These are phyloP conservation scores for Bigelowiella natans DNA, from an alignment of 78 protist species.

Conservation along the genomic window DNA sequence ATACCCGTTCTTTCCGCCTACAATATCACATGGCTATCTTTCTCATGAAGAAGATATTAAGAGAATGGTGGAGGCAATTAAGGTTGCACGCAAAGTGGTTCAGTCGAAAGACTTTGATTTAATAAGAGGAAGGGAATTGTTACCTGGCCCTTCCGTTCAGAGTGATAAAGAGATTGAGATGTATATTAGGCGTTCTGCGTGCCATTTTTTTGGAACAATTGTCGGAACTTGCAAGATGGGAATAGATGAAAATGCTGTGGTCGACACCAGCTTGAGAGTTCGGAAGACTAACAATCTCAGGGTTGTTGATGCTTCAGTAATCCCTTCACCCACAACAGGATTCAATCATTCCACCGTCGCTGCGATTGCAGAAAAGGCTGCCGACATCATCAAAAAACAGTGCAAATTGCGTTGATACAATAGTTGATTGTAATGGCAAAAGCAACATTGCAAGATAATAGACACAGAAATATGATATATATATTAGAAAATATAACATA, in stretches of 20 bases:
- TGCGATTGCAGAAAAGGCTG: neutral
- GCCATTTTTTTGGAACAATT: neutral
- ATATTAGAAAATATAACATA: no score
- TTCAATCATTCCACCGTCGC: neutral
- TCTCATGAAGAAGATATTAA: neutral
- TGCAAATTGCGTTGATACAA: no score
- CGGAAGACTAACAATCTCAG: neutral
- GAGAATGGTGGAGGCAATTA: neutral
- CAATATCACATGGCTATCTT: neutral
- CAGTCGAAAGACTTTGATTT: neutral
- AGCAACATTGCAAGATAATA: no score
- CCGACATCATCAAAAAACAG: neutral
- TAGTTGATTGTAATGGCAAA: no score
- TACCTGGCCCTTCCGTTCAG: neutral
- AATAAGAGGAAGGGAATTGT: neutral
- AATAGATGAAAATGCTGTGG: neutral
- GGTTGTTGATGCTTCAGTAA: neutral
- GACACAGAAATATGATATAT: no score
- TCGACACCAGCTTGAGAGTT: neutral
- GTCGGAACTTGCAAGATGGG: constrained; percentile 11
- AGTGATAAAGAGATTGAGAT: neutral
- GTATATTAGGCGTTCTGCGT: neutral
- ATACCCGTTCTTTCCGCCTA: neutral
- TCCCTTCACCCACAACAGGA: neutral
- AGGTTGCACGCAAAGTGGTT: neutral